phyloP scores from a whole-genome alignment of 495 filamentous ascomycete species.

The Saxispiralis lemnorum region DNA sequence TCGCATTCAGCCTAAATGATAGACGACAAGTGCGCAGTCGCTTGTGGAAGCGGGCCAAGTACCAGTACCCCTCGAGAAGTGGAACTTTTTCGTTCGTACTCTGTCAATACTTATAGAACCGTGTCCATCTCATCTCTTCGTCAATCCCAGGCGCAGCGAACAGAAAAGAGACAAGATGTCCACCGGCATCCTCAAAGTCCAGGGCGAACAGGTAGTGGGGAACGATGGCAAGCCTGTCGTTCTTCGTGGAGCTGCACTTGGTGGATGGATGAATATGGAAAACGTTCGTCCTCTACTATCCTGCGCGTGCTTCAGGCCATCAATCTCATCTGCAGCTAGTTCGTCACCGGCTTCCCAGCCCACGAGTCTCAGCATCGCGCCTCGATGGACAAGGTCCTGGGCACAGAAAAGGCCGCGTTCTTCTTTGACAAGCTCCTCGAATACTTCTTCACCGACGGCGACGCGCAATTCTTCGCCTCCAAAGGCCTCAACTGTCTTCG shows the following conservation, averaged over 20 bases:
- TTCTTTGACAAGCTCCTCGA: slow-evolving; percentile 38
- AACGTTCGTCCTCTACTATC: neutral
- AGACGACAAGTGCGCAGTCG: too few relatives aligned
- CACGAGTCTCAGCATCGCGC: slow-evolving; percentile 39
- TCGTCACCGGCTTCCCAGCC: slow-evolving; percentile 49
- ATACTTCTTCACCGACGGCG: slow-evolving; percentile 44
- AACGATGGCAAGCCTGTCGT: slow-evolving; percentile 30
- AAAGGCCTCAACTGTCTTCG: slow-evolving; percentile 45
- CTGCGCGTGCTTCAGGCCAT: slow-evolving; percentile 4
- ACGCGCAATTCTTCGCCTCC: slow-evolving; percentile 42
- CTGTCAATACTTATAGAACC: too few relatives aligned
- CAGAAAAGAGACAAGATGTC: slow-evolving; percentile 15
- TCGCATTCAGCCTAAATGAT: too few relatives aligned
- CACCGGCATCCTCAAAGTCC: slow-evolving; percentile 28
- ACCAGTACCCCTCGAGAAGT: too few relatives aligned
- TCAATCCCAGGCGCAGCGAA: neutral
- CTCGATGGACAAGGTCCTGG: slow-evolving; percentile 38
- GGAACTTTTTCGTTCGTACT: too few relatives aligned
- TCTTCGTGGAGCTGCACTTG: slow-evolving; percentile 32
- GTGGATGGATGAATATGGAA: slow-evolving; percentile 25
- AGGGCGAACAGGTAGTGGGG: slow-evolving; percentile 31
- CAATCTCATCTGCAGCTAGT: slow-evolving; percentile 32
- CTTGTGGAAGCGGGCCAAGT: too few relatives aligned
- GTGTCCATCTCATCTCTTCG: too few relatives aligned
- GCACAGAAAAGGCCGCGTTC: slow-evolving; percentile 30